A percentile compares a stretch with the other conserved stretches of the same genome.
Conservation (phyloP, 192 early-diverging fungal species). For the Gaertneriomyces semiglobifer region DNA sequence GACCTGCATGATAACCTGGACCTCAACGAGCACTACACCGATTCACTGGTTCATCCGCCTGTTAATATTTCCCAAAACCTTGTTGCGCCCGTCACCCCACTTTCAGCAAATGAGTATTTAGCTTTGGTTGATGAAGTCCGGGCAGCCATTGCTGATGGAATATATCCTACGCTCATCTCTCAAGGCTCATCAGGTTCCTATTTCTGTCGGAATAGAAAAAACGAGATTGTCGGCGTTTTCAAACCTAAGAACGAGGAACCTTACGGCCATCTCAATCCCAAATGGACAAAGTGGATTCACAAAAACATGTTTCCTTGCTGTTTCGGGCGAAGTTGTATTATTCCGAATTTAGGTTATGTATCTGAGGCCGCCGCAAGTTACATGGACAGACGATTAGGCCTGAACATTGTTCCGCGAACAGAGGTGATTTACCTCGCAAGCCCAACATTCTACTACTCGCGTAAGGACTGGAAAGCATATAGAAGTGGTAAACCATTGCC, state of each 20-base stretch:
- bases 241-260: conserved; percentile 74
- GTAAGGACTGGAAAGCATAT: conserved; percentile 46
- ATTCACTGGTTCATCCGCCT: conserved; percentile 23
- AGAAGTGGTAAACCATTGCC: conserved; percentile 54
- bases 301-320: conserved; percentile 81
- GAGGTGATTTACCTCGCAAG: conserved; percentile 70
- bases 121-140: conserved; percentile 40
- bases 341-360: conserved; percentile 86
- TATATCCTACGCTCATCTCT: conserved; percentile 47
- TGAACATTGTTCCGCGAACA: conserved; percentile 79
- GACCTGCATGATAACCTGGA: no score
- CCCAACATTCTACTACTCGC: conserved; percentile 76
- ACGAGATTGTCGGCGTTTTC: conserved; percentile 82
- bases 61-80: conserved; percentile 11
- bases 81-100: conserved; percentile 34
- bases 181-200: conserved; percentile 88
- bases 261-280: conserved; percentile 71
- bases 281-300: conserved; percentile 94
- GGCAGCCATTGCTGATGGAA: conserved; percentile 45
- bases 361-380: conserved; percentile 85
- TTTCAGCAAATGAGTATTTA: conserved; percentile 32
- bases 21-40: background rate
- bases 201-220: conserved; percentile 73
- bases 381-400: conserved; percentile 69
- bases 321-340: conserved; percentile 82